Evolutionary conservation across 129 eudicot species (phyloP), one percentile per base, ranked within the genome.

Genomic region (Escallonia herrerae): DNA sequence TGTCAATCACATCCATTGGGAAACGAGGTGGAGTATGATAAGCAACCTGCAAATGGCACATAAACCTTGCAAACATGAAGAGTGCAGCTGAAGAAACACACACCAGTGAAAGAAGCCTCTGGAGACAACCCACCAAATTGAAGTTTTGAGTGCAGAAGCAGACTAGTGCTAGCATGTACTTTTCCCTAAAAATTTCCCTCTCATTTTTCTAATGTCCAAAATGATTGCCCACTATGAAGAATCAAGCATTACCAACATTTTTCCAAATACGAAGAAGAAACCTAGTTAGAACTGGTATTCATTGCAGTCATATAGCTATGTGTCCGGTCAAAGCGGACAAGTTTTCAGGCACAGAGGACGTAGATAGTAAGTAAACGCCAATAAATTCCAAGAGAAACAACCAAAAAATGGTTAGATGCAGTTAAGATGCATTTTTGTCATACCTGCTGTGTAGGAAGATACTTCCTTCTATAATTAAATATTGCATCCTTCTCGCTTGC

Each of bases 371-470:
- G 40, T 60, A 65, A n/a, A 15, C 7, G 56, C 33, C 33, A 22
- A 22, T 22, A 22, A 22, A 22, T 22, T 22, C 33, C 33, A 22
- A 22, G n/a, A 12, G 41, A 14, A 8, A 44, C 39, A 38, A 7
- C 40, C 45, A 38, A 46, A 12, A 69, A 44, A 64, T 45, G 70
- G 56, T 9, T 37, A 67, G 10, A 22, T 37, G 43, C 52, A 74
- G 44, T 38, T 50, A 8, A 43, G 68, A 70, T 54, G 40, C 37
- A 4, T 13, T 65, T 63, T 15, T 33, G 39, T 2, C 11, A 7
- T 75, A 90, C 97, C 93, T 90, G 97, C 63, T 80, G 97, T 15
- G 97, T 90, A 11, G 97, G 97, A 55, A 90, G 95, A 82, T 90
- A 90, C 63, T 90, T 90, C 70, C 90, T 62, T 46, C 97, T 72